Percentiles rank a stretch among this genome's conserved stretches.
Conservation (phyloP, 2,329 filamentous ascomycete genomes). For the Aureobasidium musti region DNA sequence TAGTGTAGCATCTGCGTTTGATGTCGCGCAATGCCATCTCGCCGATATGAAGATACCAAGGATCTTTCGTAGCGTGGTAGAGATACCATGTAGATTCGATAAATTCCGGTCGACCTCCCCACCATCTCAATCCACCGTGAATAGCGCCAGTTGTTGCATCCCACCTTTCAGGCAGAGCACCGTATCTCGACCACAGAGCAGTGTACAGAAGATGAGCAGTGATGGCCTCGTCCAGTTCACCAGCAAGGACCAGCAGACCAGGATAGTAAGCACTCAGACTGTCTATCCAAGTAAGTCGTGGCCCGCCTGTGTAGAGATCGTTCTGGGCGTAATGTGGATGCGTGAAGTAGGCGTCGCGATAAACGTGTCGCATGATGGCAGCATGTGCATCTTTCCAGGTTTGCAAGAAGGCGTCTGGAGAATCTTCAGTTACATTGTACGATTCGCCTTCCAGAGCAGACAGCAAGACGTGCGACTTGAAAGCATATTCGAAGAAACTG, state of each 20-base stretch:
- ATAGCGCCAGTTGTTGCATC: constrained; percentile 80
- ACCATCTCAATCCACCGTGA: constrained; percentile 87
- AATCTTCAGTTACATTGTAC: constrained; percentile 58
- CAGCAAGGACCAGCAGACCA: constrained; percentile 79
- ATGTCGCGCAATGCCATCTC: constrained; percentile 95
- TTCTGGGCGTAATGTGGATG: constrained; percentile 93
- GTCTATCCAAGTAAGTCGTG: constrained; percentile 92
- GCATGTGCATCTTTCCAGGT: constrained; percentile 85
- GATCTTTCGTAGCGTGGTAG: constrained; percentile 90
- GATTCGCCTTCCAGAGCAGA: constrained; percentile 59
- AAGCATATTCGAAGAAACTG: constrained; percentile 97
- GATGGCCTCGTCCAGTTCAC: constrained; percentile 86
- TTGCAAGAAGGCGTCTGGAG: constrained; percentile 73
- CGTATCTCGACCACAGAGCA: constrained; percentile 91
- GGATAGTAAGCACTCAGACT: constrained; percentile 95
- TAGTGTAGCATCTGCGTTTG: constrained; percentile 81
- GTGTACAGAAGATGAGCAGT: constrained; percentile 88
- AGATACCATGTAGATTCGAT: constrained; percentile 96
- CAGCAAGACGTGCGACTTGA: constrained; percentile 89
- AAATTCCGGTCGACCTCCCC: constrained; percentile 93
- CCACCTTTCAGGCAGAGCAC: constrained; percentile 93
- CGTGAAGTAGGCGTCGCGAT: constrained; percentile 70
- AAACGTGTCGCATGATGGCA: constrained; percentile 88
- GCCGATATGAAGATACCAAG: constrained; percentile 93
- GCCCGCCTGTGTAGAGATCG: constrained; percentile 83